Evolutionary conservation across 163 green algal species (phyloP).

Genomic region (Prototheca cutis): DNA sequence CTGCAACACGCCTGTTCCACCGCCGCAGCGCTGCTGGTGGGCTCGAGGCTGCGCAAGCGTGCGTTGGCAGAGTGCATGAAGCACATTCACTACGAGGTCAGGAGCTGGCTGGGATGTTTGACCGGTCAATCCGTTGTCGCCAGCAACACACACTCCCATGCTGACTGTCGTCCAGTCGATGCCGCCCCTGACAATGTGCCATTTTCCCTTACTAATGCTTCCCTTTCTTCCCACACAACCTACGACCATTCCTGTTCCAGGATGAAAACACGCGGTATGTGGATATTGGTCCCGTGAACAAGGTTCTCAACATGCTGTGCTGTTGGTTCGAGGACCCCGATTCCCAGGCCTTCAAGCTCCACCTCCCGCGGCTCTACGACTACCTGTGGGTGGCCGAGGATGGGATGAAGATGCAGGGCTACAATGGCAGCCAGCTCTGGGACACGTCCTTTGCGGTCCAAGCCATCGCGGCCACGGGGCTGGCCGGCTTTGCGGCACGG

Average conservation of each 20-base stretch:
- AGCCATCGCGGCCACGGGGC: constrained; percentile 57
- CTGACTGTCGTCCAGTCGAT: too few relatives aligned
- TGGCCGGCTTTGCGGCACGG: constrained; percentile 26
- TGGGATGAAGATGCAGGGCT: constrained; percentile 99
- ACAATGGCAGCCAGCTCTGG: constrained; percentile 96
- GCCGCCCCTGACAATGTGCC: too few relatives aligned
- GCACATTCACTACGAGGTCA: constrained; percentile 92
- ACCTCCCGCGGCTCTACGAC: constrained; percentile 55
- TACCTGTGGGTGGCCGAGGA: constrained; percentile 99
- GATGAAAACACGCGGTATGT: constrained; percentile 98
- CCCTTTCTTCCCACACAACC: too few relatives aligned
- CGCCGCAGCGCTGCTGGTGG: constrained; percentile 63
- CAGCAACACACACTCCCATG: too few relatives aligned
- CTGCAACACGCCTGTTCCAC: too few relatives aligned
- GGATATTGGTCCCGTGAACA: constrained; percentile 98
- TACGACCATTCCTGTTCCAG: too few relatives aligned
- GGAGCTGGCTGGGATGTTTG: too few relatives aligned
- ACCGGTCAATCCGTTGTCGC: too few relatives aligned
- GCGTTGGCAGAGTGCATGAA: constrained; percentile 77
- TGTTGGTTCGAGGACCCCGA: constrained; percentile 88
- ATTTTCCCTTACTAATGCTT: too few relatives aligned
- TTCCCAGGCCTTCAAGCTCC: constrained; percentile 55
- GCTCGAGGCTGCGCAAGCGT: constrained; percentile 53
- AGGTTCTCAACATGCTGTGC: constrained; percentile 95
- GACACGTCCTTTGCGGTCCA: constrained; percentile 91